phyloP scores from a whole-genome alignment of 1,284 basidiomycete genomes.

The Cystobasidium sp. region DNA sequence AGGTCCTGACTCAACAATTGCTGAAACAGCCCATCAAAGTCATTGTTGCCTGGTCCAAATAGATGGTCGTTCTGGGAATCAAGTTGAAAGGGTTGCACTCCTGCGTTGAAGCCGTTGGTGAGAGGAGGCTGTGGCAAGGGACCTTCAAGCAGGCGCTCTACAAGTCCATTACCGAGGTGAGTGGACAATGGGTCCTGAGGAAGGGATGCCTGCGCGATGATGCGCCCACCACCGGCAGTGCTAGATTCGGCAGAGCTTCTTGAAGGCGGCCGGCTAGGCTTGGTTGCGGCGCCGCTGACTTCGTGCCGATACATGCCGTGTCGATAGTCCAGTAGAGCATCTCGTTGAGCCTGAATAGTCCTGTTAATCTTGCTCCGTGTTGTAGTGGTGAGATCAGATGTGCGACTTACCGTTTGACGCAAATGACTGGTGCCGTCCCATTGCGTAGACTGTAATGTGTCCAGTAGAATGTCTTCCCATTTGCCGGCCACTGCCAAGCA shows the following conservation, averaged over 20 bases:
- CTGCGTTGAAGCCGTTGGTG: neutral
- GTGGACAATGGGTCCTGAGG: too few species aligned
- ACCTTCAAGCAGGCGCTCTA: neutral
- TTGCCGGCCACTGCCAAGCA: neutral
- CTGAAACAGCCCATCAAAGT: constrained; percentile 8
- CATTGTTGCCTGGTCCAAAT: constrained; percentile 9
- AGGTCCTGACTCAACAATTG: constrained; percentile 14
- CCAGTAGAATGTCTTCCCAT: constrained; percentile 5
- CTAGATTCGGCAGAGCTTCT: neutral
- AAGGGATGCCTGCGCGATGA: neutral
- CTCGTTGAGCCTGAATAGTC: constrained; percentile 5
- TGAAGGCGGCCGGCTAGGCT: constrained; percentile 2
- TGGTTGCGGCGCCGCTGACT: neutral
- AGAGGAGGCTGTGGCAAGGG: neutral
- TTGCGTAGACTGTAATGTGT: neutral
- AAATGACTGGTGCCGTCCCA: constrained; percentile 3
- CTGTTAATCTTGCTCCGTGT: neutral
- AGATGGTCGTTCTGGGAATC: neutral
- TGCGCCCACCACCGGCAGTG: neutral
- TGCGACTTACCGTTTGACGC: constrained; percentile 1
- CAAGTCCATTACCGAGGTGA: neutral
- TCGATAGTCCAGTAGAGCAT: constrained; percentile 2
- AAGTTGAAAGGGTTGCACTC: neutral
- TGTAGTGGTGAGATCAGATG: neutral
- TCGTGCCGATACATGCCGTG: constrained; percentile 16